phyloP scores from a whole-genome alignment of 306 rosid genomes.

The Morella rubra region DNA sequence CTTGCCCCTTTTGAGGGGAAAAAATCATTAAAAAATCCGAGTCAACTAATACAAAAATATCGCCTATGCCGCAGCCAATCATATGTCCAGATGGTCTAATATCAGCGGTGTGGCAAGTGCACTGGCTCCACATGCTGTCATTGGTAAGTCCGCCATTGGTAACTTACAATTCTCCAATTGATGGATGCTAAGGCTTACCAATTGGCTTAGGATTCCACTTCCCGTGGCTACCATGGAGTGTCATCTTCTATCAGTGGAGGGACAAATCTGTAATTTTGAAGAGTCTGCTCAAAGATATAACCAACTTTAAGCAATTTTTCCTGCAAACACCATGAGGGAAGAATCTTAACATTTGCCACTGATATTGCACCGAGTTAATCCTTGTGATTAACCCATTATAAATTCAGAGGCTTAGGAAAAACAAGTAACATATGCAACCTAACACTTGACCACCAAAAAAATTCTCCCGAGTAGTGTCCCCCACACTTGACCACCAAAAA shows the following conservation, averaged over 20 bases:
- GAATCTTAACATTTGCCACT: neutral
- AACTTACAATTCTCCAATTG: neutral
- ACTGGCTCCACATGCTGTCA: neutral
- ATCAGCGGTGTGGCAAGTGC: neutral
- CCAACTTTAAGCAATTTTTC: slow-evolving; percentile 82
- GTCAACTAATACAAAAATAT: neutral
- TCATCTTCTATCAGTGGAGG: slow-evolving; percentile 72
- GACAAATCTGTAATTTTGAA: slow-evolving; percentile 63
- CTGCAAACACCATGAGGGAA: slow-evolving; percentile 42
- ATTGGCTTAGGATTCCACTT: slow-evolving; percentile 11
- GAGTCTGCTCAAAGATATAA: slow-evolving; percentile 92
- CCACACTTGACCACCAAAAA: too few relatives aligned
- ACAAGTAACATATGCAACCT: too few relatives aligned
- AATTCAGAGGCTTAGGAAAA: too few relatives aligned
- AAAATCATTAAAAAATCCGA: neutral
- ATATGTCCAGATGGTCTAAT: neutral
- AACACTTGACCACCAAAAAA: too few relatives aligned
- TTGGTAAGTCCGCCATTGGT: too few relatives aligned
- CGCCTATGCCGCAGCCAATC: neutral
- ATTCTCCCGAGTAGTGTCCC: too few relatives aligned
- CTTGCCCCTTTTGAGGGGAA: neutral
- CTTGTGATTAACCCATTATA: neutral
- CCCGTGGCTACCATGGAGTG: slow-evolving; percentile 24
- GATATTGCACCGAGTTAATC: slow-evolving; percentile 5
- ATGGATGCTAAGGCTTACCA: neutral